phyloP scores from a whole-genome alignment of 2,329 filamentous ascomycete species.

The Dactylella cylindrospora region DNA sequence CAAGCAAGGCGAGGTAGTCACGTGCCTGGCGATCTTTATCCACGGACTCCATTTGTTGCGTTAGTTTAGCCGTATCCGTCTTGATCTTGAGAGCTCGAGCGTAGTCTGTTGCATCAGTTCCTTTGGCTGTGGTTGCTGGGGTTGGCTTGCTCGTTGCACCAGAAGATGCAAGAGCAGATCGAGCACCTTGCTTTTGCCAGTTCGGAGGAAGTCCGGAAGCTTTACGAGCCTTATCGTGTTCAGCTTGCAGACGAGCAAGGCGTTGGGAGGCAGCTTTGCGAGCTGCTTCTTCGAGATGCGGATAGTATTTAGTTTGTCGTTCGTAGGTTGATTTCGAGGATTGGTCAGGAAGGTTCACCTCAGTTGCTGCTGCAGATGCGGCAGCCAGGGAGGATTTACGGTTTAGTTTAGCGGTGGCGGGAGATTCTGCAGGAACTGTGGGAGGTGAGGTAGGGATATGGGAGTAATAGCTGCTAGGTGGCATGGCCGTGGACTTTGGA shows the following conservation, averaged over 20 bases:
- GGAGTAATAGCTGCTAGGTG: slow-evolving; percentile 29
- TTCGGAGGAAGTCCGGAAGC: slow-evolving; percentile 31
- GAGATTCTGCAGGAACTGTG: slow-evolving; percentile 4
- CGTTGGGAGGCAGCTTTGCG: slow-evolving; percentile 36
- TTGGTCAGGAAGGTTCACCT: slow-evolving; percentile 18
- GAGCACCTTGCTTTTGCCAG: slow-evolving; percentile 17
- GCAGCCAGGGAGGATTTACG: slow-evolving; percentile 19
- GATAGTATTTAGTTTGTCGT: slow-evolving; percentile 30
- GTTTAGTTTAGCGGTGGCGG: neutral
- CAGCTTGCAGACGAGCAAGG: slow-evolving; percentile 28
- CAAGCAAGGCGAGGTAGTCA: slow-evolving; percentile 25
- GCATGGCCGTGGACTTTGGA: slow-evolving; percentile 12
- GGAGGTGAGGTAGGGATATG: slow-evolving; percentile 34
- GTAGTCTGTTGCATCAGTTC: slow-evolving; percentile 22
- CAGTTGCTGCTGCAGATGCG: slow-evolving; percentile 26
- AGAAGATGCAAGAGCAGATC: neutral
- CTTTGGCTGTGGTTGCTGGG: slow-evolving; percentile 1
- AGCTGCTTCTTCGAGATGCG: slow-evolving; percentile 43
- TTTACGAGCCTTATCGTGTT: slow-evolving; percentile 37
- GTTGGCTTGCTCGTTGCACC: neutral
- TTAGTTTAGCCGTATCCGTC: slow-evolving; percentile 29
- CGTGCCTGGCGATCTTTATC: slow-evolving; percentile 38
- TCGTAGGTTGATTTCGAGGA: slow-evolving; percentile 12
- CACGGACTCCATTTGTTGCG: slow-evolving; percentile 27
- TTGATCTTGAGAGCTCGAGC: slow-evolving; percentile 38